Evolutionary conservation across 176 grass and related monocot species (phyloP).

Genomic region (Echinochloa phyllopogon): DNA sequence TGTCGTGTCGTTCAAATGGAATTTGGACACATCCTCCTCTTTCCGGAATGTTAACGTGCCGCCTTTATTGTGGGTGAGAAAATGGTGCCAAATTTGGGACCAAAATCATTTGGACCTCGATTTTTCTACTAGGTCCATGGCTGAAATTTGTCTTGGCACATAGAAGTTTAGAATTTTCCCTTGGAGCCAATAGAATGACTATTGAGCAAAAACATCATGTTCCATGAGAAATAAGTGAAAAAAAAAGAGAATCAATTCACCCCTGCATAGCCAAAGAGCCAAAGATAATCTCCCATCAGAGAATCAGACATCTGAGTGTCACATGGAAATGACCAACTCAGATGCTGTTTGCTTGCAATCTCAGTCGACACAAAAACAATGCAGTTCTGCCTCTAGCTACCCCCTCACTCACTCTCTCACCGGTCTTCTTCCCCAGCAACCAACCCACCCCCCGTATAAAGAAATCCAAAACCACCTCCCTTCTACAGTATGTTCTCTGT

Average conservation of each 20-base stretch:
- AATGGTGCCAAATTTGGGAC: neutral
- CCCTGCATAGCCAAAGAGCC: neutral
- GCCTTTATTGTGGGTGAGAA: neutral
- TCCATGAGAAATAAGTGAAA: neutral
- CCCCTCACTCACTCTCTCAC: neutral
- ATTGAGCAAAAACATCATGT: neutral
- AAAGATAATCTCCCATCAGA: slow-evolving; percentile 8
- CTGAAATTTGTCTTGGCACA: too few species aligned
- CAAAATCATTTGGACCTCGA: neutral
- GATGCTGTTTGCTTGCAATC: slow-evolving; percentile 38
- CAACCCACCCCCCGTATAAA: slow-evolving; percentile 7
- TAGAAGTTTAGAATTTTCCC: neutral
- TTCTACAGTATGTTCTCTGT: neutral
- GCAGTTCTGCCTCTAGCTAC: slow-evolving; percentile 1
- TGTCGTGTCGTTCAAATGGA: neutral
- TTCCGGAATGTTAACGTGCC: neutral
- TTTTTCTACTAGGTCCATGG: neutral
- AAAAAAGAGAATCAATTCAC: neutral
- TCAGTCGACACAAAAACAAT: slow-evolving; percentile 29
- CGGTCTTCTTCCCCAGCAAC: neutral
- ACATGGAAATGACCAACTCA: slow-evolving; percentile 53
- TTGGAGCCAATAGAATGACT: neutral
- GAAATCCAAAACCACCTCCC: neutral
- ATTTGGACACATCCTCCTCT: neutral
- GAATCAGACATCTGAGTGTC: slow-evolving; percentile 24